A percentile compares a stretch with the other conserved stretches of the same genome.
Evolutionary conservation across 441 rosid genomes (phyloP).

Genomic region (Gossypium gossypioides): DNA sequence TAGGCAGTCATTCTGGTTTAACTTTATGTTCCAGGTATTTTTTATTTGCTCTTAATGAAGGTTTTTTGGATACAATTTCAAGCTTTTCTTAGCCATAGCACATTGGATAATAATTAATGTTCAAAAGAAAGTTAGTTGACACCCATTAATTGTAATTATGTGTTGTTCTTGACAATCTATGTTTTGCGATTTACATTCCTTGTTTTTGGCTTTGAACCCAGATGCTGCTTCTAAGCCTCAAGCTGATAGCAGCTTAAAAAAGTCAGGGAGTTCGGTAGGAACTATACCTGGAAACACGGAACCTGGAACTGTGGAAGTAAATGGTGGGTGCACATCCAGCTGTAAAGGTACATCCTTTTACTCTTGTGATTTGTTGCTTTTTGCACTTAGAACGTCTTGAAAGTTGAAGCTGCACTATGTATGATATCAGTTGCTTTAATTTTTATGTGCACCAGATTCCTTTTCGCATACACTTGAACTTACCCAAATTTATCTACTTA

Average conservation of each 20-base stretch:
- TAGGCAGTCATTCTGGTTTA: background rate
- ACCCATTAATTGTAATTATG: background rate
- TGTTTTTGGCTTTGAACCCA: slow-evolving; percentile 20
- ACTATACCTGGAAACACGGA: slow-evolving; percentile 16
- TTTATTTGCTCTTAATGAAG: background rate
- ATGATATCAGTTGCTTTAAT: background rate
- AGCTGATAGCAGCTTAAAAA: slow-evolving; percentile 22
- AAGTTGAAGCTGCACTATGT: background rate
- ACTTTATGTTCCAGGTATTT: background rate
- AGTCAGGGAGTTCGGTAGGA: slow-evolving; percentile 23
- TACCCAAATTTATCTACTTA: background rate
- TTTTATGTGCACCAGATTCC: background rate
- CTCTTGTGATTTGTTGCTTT: background rate
- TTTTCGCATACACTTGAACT: background rate
- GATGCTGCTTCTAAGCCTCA: slow-evolving; percentile 32
- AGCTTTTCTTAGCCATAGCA: background rate
- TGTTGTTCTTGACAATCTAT: background rate
- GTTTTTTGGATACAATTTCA: background rate
- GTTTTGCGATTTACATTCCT: background rate
- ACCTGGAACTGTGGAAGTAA: slow-evolving; percentile 24
- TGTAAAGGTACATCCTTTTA: slow-evolving; percentile 31
- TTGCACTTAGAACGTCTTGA: background rate
- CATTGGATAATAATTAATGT: background rate
- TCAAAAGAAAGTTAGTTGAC: background rate
- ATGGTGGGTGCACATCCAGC: slow-evolving; percentile 23